A percentile compares a stretch with the other conserved stretches of the same genome.
Evolutionary conservation across 2,329 filamentous ascomycete species (phyloP).

Genomic region (Acrodontium crateriforme): DNA sequence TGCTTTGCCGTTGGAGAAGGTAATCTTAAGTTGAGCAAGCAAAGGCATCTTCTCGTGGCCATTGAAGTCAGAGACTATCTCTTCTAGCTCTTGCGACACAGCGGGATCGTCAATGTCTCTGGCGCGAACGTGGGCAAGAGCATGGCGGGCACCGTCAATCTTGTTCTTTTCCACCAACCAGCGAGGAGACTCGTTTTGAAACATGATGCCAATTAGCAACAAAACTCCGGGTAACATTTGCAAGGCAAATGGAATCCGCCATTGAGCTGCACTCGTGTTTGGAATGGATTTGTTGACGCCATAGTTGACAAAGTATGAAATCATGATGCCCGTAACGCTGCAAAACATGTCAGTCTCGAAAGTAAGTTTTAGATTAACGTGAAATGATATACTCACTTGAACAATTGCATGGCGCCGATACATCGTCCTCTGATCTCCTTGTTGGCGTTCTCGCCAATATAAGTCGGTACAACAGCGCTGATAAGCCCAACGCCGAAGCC

Average conservation of each 20-base stretch:
- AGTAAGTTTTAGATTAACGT: slow-evolving; percentile 24
- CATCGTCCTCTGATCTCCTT: slow-evolving; percentile 18
- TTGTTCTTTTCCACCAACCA: slow-evolving; percentile 42
- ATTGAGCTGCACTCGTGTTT: slow-evolving; percentile 34
- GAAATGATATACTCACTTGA: slow-evolving; percentile 15
- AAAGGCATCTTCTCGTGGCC: slow-evolving; percentile 30
- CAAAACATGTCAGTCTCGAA: slow-evolving; percentile 5
- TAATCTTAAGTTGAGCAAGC: slow-evolving; percentile 24
- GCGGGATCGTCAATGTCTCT: slow-evolving; percentile 22
- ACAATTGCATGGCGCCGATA: slow-evolving; percentile 19
- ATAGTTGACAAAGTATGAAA: slow-evolving; percentile 43
- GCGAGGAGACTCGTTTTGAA: slow-evolving; percentile 39
- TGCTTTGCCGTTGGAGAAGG: slow-evolving; percentile 24
- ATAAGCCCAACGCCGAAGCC: slow-evolving; percentile 39
- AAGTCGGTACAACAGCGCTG: slow-evolving; percentile 44
- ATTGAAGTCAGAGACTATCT: slow-evolving; percentile 33
- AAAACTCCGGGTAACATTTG: slow-evolving; percentile 39
- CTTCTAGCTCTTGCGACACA: slow-evolving; percentile 28
- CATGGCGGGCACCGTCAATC: slow-evolving; percentile 29
- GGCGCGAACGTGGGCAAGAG: slow-evolving; percentile 26
- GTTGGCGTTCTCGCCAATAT: slow-evolving; percentile 46
- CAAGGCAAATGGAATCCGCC: slow-evolving; percentile 39
- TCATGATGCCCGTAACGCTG: slow-evolving; percentile 33
- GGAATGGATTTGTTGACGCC: slow-evolving; percentile 34
- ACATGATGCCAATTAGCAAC: slow-evolving; percentile 36